Percentiles rank a stretch among this genome's conserved stretches.
Conservation (phyloP, 2,329 filamentous ascomycete genomes). For the Fusarium tupiense region DNA sequence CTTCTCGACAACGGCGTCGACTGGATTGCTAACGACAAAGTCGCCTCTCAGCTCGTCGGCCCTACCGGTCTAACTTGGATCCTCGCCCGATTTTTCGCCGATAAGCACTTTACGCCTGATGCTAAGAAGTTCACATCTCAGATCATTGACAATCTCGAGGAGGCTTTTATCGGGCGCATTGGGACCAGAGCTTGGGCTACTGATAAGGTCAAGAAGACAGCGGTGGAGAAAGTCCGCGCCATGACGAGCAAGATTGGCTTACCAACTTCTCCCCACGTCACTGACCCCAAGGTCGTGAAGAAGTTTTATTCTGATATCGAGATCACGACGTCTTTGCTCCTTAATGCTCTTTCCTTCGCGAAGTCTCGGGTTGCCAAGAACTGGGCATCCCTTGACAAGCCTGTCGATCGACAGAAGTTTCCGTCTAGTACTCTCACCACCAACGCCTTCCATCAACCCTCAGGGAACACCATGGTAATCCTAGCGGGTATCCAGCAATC, state of each 20-base stretch:
- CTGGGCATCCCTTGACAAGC: conserved; percentile 69
- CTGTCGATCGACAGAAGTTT: conserved; percentile 69
- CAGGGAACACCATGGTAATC: conserved; percentile 73
- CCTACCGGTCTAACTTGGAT: conserved; percentile 68
- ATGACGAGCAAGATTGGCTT: conserved; percentile 76
- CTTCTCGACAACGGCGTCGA: not conserved
- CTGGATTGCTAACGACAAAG: not conserved
- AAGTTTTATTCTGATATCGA: conserved; percentile 65
- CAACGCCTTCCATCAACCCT: conserved; percentile 73
- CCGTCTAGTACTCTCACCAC: conserved; percentile 68
- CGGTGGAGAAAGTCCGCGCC: conserved; percentile 71
- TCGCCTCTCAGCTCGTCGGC: not conserved
- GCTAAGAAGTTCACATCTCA: conserved; percentile 74
- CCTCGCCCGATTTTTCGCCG: conserved; percentile 74
- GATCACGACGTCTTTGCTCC: conserved; percentile 63
- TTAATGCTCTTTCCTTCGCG: conserved; percentile 63
- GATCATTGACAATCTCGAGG: conserved; percentile 75
- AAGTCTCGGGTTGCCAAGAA: conserved; percentile 57
- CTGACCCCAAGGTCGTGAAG: conserved; percentile 63
- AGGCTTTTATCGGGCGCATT: conserved; percentile 69
- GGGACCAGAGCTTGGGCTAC: conserved; percentile 72
- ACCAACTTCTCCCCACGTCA: conserved; percentile 69
- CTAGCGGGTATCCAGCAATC: conserved; percentile 70
- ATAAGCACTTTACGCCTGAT: conserved; percentile 73
- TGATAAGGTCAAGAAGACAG: conserved; percentile 65